Conservation (phyloP, 106 monocot genomes). For the Dendrobium huoshanense region DNA sequence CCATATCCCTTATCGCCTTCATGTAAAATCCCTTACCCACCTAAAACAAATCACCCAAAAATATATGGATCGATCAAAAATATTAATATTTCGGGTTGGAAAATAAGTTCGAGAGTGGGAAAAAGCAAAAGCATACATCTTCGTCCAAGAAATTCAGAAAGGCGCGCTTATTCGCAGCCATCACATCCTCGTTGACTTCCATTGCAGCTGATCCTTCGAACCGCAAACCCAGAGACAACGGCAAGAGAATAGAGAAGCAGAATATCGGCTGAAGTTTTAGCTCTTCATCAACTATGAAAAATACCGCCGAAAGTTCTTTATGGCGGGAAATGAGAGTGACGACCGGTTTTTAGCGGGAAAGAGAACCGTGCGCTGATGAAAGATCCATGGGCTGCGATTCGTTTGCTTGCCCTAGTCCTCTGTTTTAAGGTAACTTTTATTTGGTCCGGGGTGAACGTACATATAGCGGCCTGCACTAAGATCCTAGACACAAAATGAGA, state of each 20-base stretch:
- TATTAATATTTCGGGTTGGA: background rate
- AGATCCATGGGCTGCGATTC: background rate
- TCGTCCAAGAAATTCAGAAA: constrained; percentile 85
- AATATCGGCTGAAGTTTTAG: background rate
- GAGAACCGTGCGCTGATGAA: background rate
- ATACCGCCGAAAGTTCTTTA: background rate
- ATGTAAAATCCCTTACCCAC: constrained; percentile 69
- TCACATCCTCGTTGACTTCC: constrained; percentile 86
- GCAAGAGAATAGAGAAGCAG: background rate
- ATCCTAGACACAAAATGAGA: too few relatives aligned
- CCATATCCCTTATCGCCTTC: constrained; percentile 68
- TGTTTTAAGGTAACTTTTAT: too few relatives aligned
- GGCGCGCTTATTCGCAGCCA: constrained; percentile 79
- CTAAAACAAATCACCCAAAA: constrained; percentile 19
- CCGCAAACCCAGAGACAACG: background rate
- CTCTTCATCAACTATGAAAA: background rate
- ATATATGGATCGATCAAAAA: background rate
- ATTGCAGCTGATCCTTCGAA: constrained; percentile 20
- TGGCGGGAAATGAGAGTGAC: background rate
- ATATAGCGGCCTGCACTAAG: too few relatives aligned
- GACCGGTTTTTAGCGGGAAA: constrained; percentile 2
- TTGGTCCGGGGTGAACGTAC: too few relatives aligned
- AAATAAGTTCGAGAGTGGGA: background rate
- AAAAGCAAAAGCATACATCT: constrained; percentile 38
- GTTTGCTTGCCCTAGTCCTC: too few relatives aligned